These are phyloP conservation scores for Candida sp. DNA, from an alignment of 1,139 yeast genomes.

Conservation along the genomic window DNA sequence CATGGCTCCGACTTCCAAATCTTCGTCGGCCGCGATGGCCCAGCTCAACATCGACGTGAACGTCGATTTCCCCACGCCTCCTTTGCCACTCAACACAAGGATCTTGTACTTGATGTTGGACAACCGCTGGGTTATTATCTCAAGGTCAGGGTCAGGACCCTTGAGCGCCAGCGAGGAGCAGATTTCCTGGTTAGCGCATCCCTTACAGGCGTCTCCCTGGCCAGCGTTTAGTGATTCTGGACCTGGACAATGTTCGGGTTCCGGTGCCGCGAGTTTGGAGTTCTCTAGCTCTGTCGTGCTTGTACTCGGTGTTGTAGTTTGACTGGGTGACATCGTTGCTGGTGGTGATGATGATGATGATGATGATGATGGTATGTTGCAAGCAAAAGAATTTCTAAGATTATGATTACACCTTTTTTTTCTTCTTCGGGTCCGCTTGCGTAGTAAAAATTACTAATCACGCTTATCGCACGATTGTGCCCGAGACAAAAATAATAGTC, in stretches of 20 bases:
- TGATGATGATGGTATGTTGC: too few relatives aligned
- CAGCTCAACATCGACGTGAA: conserved; percentile 94
- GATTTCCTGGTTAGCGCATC: conserved; percentile 92
- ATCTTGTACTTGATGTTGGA: conserved; percentile 79
- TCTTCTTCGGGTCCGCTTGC: not conserved
- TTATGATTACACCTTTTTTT: not conserved
- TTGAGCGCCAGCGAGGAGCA: conserved; percentile 84
- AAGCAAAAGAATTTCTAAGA: not conserved
- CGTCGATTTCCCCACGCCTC: conserved; percentile 98
- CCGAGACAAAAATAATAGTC: not conserved
- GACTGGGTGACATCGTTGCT: conserved; percentile 27
- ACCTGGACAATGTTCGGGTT: conserved; percentile 98
- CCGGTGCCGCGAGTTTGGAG: conserved; percentile 52
- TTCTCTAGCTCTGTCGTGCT: conserved; percentile 13
- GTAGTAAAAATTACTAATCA: not conserved
- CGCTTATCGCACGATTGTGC: not conserved
- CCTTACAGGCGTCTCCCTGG: conserved; percentile 89
- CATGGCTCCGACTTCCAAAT: conserved; percentile 92
- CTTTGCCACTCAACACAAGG: conserved; percentile 91
- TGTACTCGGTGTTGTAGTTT: conserved; percentile 1
- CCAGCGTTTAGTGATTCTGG: conserved; percentile 97
- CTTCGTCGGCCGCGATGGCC: conserved; percentile 93
- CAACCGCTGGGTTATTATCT: conserved; percentile 72
- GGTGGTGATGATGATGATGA: not conserved
- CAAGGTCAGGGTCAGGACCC: conserved; percentile 96